Evolutionary conservation across 176 grass and related monocot species (phyloP), one percentile per base, ranked within the genome.

Genomic region (Aegilops speltoides): DNA sequence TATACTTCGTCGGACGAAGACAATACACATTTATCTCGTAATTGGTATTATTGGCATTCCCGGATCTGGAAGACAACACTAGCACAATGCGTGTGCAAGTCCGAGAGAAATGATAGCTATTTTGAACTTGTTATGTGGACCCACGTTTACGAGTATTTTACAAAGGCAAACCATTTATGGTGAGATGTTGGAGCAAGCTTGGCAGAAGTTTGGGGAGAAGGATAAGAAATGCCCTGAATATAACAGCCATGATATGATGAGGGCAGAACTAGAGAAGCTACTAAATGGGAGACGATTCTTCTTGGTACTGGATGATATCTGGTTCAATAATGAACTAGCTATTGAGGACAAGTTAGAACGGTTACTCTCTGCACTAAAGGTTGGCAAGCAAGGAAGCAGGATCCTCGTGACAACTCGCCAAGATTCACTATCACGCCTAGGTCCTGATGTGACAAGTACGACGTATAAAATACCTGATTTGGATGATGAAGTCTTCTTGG

Each of bases 301-400:
- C 3, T 26, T 91, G 62, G 80, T 88, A 73, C 70, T 91, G 11
- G 80, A 91, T 87, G 85, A 88, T 91, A 14, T 88, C 48, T 85
- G 85, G 89, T 33, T 20, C 34, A 28, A 73, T 70, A 20, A 34
- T 2, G 20, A 12, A 36, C 40, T 2, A 41, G 40, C 8, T 41
- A 41, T 41, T 37, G 52, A 4, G 17, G 3, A 24, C 1, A 8
- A 75, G 5, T 23, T 76, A 13, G 19, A 63, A 5, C 32, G 26
- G 12, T 25, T 91, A 32, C 15, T 80, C 63, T 73, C 63, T 74
- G 66, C 75, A 7, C 13, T 87, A 28, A 75, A 29, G 32, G 64
- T 14, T 71, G 73, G 52, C 0, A 5, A 38, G 59, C 6, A 1
- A 26, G 86, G 90, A 62, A 91, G 76, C 60, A 88, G 24, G 67